Evolutionary conservation across 345 rosid species (phyloP).

Genomic region (Populus simonii): DNA sequence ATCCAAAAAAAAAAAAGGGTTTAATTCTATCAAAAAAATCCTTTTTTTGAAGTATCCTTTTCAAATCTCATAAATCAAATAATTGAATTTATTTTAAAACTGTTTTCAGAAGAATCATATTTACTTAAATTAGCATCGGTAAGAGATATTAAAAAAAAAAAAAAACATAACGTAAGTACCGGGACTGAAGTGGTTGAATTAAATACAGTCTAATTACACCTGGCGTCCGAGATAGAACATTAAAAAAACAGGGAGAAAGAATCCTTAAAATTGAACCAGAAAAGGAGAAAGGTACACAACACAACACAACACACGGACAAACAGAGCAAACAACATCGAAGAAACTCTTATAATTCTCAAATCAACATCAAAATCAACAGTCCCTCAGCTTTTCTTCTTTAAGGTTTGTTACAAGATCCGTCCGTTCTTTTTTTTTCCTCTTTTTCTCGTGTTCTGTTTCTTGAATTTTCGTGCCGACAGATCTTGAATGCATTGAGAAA

Average conservation of each 20-base stretch:
- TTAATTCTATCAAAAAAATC: too few species aligned
- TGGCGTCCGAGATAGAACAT: not conserved
- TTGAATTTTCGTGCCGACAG: not conserved
- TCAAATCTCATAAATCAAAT: not conserved
- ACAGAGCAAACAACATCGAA: not conserved
- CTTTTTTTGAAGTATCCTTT: too few species aligned
- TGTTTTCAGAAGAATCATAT: not conserved
- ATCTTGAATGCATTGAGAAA: not conserved
- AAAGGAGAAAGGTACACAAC: not conserved
- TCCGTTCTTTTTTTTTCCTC: not conserved
- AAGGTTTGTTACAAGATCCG: not conserved
- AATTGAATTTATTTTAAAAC: not conserved
- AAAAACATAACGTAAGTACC: not conserved
- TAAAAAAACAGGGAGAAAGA: not conserved
- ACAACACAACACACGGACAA: not conserved
- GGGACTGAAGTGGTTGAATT: slow-evolving; percentile 9
- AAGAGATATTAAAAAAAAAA: not conserved
- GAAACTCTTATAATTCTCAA: not conserved
- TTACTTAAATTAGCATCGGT: not conserved
- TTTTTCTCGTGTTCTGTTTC: not conserved
- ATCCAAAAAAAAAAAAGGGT: too few species aligned
- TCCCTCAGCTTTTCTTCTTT: not conserved
- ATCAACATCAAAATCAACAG: not conserved
- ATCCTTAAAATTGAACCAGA: not conserved
- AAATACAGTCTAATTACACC: slow-evolving; percentile 5